These are phyloP conservation scores for Clonostachys rhizophaga DNA, from an alignment of 2,329 filamentous ascomycete genomes.

Conservation along the genomic window DNA sequence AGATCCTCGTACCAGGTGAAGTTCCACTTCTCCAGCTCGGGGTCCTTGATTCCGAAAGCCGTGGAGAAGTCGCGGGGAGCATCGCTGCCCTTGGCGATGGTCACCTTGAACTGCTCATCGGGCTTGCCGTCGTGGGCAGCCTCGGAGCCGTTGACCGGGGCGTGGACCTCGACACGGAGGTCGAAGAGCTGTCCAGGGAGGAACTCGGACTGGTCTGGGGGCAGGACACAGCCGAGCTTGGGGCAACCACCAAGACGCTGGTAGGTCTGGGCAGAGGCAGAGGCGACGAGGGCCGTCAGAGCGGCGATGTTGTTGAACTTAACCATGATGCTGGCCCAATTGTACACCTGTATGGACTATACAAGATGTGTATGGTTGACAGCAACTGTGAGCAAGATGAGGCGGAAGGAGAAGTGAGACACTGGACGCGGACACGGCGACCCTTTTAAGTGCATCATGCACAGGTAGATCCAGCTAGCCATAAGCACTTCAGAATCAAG, in stretches of 20 bases:
- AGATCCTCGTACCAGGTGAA: conserved; percentile 85
- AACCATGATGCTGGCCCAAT: conserved; percentile 19
- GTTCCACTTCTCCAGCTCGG: conserved; percentile 73
- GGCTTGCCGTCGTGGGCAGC: conserved; percentile 64
- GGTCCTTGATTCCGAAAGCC: conserved; percentile 68
- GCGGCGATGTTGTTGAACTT: conserved; percentile 27
- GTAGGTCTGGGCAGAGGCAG: conserved; percentile 51
- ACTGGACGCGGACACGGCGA: background rate
- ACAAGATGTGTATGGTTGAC: too few relatives aligned
- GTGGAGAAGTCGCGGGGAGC: conserved; percentile 49
- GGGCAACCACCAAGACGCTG: conserved; percentile 56
- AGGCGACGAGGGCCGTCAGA: conserved; percentile 25
- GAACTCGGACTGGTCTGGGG: conserved; percentile 69
- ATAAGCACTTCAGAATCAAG: background rate
- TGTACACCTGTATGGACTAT: too few relatives aligned
- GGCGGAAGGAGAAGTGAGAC: too few relatives aligned
- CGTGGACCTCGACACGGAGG: conserved; percentile 77
- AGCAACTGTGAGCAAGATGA: too few relatives aligned
- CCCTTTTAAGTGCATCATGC: too few relatives aligned
- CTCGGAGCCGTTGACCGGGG: conserved; percentile 76
- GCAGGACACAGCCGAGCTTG: conserved; percentile 53
- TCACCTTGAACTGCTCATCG: conserved; percentile 72
- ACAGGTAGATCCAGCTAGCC: too few relatives aligned
- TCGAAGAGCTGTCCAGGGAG: conserved; percentile 81
- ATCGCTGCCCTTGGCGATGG: conserved; percentile 61